Evolutionary conservation across 176 grass and related monocot genomes (phyloP), one percentile per base, ranked within the genome.

Genomic region (Rhynchospora pubera): DNA sequence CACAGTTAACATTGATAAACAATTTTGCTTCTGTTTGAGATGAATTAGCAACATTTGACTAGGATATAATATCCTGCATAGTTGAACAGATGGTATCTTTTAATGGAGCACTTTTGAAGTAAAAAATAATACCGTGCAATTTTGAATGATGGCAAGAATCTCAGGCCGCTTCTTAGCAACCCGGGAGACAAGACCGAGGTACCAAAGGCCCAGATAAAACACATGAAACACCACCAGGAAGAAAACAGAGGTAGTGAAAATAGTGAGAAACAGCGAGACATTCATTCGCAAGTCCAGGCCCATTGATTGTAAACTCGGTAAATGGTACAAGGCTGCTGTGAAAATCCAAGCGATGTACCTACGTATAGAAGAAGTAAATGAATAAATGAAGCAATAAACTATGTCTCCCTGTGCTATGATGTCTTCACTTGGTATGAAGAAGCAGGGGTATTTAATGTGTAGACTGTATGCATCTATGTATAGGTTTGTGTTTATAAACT

Each of bases 321-420:
- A 93, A 85, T 99, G 96, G 5, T 74, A 18, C 65, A 95, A 86
- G 57, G 96, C 92, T 84, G 96, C 92, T 76, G 94, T 86, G 87
- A 95, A 99, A 85, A 99, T 99, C 96, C 96, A 99, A 48, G 87
- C 93, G 82, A 99, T 90, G 60, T 99, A 99, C 96, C 96, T 99
- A 81, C 84, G 43, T 62, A n/a, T 62, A 18, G 74, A 63, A 15
- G 21, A 19, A 43, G 15, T 61, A 22, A 10, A 19, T 70, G 42
- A 39, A 43, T 60, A 79, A 79, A 21, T 44, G 16, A 43, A 58
- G 77, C 61, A 22, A 60, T 44, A 80, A 57, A 44, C 22, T 80
- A 57, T 62, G n/a, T 44, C 55, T 3, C 3, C 53, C 77, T 42
- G 15, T 79, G 12, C 15, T 52, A 51, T 30, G 10, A 22, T 19